Conservation (phyloP, 1,139 yeast species). For the Candida dubliniensis region DNA sequence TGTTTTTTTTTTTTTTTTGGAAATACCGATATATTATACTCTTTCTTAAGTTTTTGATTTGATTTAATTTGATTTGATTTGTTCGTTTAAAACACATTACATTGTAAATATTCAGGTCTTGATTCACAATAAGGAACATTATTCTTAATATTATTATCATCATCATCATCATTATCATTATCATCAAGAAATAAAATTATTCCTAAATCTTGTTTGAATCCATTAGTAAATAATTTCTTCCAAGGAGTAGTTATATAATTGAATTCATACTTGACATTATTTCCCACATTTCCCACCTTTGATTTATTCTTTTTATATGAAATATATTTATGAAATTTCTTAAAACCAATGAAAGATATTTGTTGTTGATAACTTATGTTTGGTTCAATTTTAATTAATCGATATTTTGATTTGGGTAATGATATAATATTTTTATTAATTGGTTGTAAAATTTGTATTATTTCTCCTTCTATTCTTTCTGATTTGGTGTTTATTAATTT, state of each 20-base stretch:
- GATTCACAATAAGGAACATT: slow-evolving; percentile 15
- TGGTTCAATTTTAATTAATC: slow-evolving; percentile 6
- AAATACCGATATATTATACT: no score
- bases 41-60: background rate
- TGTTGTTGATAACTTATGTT: no score
- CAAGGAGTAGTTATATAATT: no score
- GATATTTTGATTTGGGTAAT: background rate
- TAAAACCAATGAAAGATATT: no score
- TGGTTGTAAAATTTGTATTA: no score
- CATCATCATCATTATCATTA: no score
- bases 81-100: slow-evolving; percentile 6
- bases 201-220: slow-evolving; percentile 11
- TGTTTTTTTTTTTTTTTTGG: no score
- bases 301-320: slow-evolving; percentile 1
- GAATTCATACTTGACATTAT: background rate
- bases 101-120: slow-evolving; percentile 10
- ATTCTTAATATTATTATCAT: slow-evolving; percentile 9
- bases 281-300: background rate
- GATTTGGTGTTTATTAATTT: no score
- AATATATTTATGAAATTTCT: no score
- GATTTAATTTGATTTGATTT: background rate
- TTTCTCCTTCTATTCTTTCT: no score
- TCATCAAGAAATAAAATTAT: slow-evolving; percentile 8
- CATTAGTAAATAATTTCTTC: slow-evolving; percentile 3
- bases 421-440: no score